Evolutionary conservation across 768 basidiomycete genomes (phyloP).

Genomic region (Macrolepiota fuliginosa): DNA sequence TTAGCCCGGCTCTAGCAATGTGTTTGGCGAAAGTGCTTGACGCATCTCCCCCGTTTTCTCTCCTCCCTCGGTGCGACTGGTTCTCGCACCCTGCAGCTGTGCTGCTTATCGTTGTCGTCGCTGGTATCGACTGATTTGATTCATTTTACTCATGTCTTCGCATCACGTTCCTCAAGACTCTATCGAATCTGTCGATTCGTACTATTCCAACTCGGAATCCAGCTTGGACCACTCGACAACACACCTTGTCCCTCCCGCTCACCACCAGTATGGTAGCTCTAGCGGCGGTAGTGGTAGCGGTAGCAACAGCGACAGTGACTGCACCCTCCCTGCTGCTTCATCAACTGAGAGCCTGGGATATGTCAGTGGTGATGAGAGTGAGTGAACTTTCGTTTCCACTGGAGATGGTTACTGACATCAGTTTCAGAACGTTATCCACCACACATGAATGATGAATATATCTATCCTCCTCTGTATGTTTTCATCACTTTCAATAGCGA

Average conservation of each 20-base stretch:
- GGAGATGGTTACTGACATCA: neutral
- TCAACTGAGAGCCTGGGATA: conserved; percentile 6
- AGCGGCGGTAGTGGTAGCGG: neutral
- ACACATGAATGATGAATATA: neutral
- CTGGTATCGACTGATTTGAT: conserved; percentile 8
- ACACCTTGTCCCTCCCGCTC: neutral
- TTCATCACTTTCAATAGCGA: neutral
- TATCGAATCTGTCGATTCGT: neutral
- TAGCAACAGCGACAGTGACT: neutral
- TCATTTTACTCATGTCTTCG: neutral
- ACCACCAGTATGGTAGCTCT: neutral
- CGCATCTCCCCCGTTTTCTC: neutral
- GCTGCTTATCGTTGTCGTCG: conserved; percentile 3
- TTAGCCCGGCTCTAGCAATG: neutral
- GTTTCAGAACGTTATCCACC: neutral
- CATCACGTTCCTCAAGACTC: conserved; percentile 2
- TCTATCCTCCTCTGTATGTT: conserved; percentile 1
- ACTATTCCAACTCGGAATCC: neutral
- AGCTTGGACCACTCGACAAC: neutral
- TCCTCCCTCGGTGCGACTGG: neutral
- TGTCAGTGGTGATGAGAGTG: conserved; percentile 8
- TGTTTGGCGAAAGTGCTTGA: neutral
- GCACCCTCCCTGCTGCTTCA: neutral
- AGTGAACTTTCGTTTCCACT: neutral
- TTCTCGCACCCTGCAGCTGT: conserved; percentile 6